Conservation (phyloP, 1,139 yeast genomes). For the Yamadazyma conglobata region DNA sequence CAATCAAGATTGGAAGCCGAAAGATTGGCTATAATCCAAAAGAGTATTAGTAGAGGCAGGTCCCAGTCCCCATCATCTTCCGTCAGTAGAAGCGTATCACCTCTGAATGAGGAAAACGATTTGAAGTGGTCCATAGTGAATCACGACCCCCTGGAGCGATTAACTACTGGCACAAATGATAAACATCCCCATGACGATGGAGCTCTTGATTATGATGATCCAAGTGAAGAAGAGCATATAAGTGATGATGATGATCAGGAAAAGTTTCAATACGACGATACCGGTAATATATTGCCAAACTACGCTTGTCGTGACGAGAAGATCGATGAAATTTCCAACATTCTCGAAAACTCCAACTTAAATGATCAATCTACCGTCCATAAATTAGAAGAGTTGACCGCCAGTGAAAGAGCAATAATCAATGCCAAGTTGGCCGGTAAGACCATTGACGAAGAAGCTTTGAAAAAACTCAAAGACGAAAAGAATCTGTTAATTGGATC, state of each 20-base stretch:
- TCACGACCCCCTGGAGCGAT: conserved; percentile 60
- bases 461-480: conserved; percentile 37
- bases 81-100: conserved; percentile 35
- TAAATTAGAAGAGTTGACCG: conserved; percentile 53
- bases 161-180: conserved; percentile 17
- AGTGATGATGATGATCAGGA: conserved; percentile 57
- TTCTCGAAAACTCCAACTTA: conserved; percentile 43
- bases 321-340: conserved; percentile 40
- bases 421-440: conserved; percentile 55
- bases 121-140: conserved; percentile 48
- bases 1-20: conserved; percentile 44
- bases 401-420: conserved; percentile 58
- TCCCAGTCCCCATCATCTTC: conserved; percentile 34
- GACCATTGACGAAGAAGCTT: conserved; percentile 40
- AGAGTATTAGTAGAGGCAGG: conserved; percentile 39
- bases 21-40: conserved; percentile 39
- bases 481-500: conserved; percentile 46
- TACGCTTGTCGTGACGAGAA: conserved; percentile 51
- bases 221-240: conserved; percentile 65
- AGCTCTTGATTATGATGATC: conserved; percentile 23
- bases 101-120: conserved; percentile 38
- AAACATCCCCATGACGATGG: conserved; percentile 13
- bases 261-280: conserved; percentile 59
- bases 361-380: conserved; percentile 42
- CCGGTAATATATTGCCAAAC: conserved; percentile 59